Conservation (phyloP, 257 asterid species). For the Jacaranda copaia region DNA sequence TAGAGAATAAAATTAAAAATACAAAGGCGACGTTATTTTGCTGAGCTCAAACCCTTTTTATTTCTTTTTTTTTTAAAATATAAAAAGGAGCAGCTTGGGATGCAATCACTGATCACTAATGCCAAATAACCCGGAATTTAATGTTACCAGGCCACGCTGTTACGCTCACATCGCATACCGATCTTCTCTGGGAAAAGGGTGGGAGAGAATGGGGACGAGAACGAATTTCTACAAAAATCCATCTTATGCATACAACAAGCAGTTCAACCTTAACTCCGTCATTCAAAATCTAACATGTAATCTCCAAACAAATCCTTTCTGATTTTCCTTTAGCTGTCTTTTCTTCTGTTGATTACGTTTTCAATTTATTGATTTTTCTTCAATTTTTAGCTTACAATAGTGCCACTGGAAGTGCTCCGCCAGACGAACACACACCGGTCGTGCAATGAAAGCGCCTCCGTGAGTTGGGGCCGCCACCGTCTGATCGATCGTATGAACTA, state of each 20-base stretch:
- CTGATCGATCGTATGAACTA: constrained; percentile 35
- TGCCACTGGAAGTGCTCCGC: constrained; percentile 57
- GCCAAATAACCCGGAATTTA: too few relatives aligned
- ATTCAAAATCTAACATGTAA: constrained; percentile 78
- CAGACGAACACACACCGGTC: constrained; percentile 37
- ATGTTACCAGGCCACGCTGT: too few relatives aligned
- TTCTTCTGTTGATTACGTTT: background rate
- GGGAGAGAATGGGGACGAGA: constrained; percentile 59
- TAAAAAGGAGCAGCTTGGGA: too few relatives aligned
- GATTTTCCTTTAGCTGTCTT: background rate
- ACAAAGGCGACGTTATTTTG: too few relatives aligned
- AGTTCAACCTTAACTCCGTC: constrained; percentile 71
- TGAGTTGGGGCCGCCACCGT: constrained; percentile 40
- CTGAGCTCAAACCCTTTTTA: too few relatives aligned
- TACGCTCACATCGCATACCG: background rate
- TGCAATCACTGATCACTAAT: too few relatives aligned
- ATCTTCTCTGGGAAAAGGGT: background rate
- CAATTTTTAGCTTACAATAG: constrained; percentile 68
- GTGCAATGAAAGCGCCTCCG: constrained; percentile 59
- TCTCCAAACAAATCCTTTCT: background rate
- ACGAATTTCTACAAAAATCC: constrained; percentile 82
- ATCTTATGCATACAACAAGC: constrained; percentile 72
- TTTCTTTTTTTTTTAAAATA: too few relatives aligned
- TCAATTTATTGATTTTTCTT: constrained; percentile 13
- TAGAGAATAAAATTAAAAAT: too few relatives aligned